phyloP scores from a whole-genome alignment of 225 moss, liverwort and hornwort species.

The Polytrichum formosum region DNA sequence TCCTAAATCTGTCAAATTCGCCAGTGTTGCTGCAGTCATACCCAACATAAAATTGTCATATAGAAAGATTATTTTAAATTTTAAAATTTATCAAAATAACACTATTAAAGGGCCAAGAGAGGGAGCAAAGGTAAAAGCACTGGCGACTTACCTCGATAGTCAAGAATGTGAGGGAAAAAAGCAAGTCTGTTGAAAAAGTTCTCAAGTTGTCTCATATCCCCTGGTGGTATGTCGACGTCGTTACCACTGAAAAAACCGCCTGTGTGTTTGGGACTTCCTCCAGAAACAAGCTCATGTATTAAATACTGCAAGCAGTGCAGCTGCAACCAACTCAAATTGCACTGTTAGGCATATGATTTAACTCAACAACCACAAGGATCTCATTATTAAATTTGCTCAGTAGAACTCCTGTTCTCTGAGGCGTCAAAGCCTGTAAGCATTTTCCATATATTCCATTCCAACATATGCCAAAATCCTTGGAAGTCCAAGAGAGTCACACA shows the following conservation, averaged over 20 bases:
- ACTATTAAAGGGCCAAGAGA: too few species aligned
- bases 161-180: constrained; percentile 94
- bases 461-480: too few species aligned
- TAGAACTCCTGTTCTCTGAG: too few species aligned
- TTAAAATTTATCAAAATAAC: too few species aligned
- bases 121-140: background rate
- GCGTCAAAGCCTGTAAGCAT: too few species aligned
- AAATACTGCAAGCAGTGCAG: constrained; percentile 96
- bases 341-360: background rate
- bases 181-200: constrained; percentile 91
- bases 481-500: too few species aligned
- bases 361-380: too few species aligned
- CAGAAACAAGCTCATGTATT: constrained; percentile 94
- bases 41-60: background rate
- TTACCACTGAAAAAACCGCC: constrained; percentile 96
- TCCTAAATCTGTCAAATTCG: constrained; percentile 90
- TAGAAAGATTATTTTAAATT: too few species aligned
- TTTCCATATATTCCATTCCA: too few species aligned
- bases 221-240: constrained; percentile 81
- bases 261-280: constrained; percentile 85
- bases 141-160: constrained; percentile 75
- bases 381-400: too few species aligned
- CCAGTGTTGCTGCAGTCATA: constrained; percentile 70
- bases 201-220: constrained; percentile 89
- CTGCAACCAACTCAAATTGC: constrained; percentile 47